Percentiles rank a stretch among this genome's conserved stretches.
Evolutionary conservation across 2,329 filamentous ascomycete species (phyloP).

Genomic region (Emmonsiellopsis sp.): DNA sequence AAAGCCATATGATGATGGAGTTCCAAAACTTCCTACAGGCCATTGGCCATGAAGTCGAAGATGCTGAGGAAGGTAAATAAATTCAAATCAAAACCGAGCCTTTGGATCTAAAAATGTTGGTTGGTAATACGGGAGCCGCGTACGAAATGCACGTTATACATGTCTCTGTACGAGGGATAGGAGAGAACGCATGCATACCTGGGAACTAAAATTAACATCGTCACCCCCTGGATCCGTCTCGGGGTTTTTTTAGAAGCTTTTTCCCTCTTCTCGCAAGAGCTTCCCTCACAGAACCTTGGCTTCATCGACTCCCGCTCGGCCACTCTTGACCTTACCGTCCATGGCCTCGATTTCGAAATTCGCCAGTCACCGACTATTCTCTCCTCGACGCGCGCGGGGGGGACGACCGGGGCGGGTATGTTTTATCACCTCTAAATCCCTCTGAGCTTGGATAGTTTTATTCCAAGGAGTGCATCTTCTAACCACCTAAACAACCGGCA

Average conservation of each 20-base stretch:
- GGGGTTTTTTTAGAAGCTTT: constrained; percentile 60
- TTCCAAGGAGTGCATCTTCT: neutral
- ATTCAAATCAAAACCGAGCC: too few species aligned
- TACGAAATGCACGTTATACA: neutral
- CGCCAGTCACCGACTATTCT: constrained; percentile 77
- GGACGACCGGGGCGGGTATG: constrained; percentile 62
- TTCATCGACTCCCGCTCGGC: constrained; percentile 67
- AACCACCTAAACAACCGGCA: constrained; percentile 7
- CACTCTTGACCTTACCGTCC: constrained; percentile 58
- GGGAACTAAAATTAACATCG: neutral
- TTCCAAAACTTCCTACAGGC: constrained; percentile 14
- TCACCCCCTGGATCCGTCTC: neutral
- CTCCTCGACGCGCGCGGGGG: constrained; percentile 61
- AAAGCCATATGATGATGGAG: constrained; percentile 6
- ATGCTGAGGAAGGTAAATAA: constrained; percentile 48
- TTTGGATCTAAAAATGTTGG: too few species aligned
- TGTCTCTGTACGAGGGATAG: neutral
- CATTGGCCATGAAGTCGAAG: constrained; percentile 18
- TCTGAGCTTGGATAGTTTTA: neutral
- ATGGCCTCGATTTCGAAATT: constrained; percentile 61
- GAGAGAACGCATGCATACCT: neutral
- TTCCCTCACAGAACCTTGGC: constrained; percentile 69
- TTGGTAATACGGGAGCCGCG: neutral
- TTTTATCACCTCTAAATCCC: neutral
- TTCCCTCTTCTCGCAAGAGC: constrained; percentile 66